Percentiles rank a stretch among this genome's conserved stretches.
phyloP scores from a whole-genome alignment of 257 asterid species.

The Solanum sejunctum region DNA sequence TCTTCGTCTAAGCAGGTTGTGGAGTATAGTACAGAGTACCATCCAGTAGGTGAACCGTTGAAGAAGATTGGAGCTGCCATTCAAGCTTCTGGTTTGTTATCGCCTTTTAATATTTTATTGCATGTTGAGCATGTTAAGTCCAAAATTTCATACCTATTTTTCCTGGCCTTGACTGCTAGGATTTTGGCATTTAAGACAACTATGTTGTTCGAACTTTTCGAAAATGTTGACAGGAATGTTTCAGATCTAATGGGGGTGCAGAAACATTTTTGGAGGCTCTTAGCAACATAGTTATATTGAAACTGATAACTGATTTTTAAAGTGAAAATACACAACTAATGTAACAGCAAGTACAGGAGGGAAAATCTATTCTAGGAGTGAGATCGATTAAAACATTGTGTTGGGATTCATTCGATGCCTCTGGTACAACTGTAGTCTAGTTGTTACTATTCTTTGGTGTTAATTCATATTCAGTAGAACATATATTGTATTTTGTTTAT shows the following conservation, averaged over 20 bases:
- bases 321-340: neutral
- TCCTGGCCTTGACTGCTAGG: neutral
- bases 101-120: no score
- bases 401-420: no score
- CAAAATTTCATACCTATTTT: neutral
- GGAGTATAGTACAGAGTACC: slow-evolving; percentile 20
- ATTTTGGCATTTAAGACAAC: neutral
- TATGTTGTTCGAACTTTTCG: neutral
- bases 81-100: neutral
- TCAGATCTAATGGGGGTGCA: neutral
- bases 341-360: neutral
- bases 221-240: neutral
- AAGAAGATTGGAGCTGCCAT: no score
- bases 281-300: neutral
- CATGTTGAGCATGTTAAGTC: no score
- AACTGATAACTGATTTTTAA: neutral
- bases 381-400: no score
- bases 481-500: neutral
- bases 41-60: no score
- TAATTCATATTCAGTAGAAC: neutral
- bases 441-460: neutral
- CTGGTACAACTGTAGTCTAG: neutral
- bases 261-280: neutral
- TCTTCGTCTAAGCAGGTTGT: slow-evolving; percentile 47
- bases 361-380: neutral